Evolutionary conservation across 2,329 filamentous ascomycete species (phyloP).

Genomic region (Cladosporium sp.): DNA sequence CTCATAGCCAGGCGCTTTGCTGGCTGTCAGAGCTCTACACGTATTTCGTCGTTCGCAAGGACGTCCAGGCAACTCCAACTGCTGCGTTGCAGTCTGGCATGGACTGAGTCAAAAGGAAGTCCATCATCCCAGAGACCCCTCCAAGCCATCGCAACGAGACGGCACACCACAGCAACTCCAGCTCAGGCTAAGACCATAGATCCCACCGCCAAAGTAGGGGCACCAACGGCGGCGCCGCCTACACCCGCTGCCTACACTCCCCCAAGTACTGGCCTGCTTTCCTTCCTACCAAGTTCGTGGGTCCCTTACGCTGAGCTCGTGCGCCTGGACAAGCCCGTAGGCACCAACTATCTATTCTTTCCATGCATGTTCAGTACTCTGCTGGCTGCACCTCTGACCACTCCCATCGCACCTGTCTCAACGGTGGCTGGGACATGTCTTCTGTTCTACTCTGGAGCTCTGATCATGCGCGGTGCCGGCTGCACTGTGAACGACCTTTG

Average conservation of each 20-base stretch:
- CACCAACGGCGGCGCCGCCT: neutral
- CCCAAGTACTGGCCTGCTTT: slow-evolving; percentile 66
- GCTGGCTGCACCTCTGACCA: slow-evolving; percentile 64
- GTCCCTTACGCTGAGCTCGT: slow-evolving; percentile 78
- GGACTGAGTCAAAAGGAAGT: no score
- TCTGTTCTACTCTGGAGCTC: slow-evolving; percentile 68
- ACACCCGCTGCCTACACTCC: slow-evolving; percentile 47
- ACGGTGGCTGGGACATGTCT: slow-evolving; percentile 57
- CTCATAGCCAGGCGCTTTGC: neutral
- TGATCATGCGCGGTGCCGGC: slow-evolving; percentile 82
- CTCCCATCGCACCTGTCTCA: slow-evolving; percentile 54
- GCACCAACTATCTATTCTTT: slow-evolving; percentile 79
- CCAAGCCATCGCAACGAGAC: neutral
- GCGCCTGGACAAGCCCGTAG: slow-evolving; percentile 73
- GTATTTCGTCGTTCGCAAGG: neutral
- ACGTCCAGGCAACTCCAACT: neutral
- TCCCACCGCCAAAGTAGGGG: no score
- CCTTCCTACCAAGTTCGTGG: slow-evolving; percentile 60
- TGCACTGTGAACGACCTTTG: slow-evolving; percentile 88
- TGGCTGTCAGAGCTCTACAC: neutral
- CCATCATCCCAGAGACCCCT: no score
- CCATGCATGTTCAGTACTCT: slow-evolving; percentile 81
- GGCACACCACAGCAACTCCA: neutral
- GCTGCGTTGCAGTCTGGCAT: neutral
- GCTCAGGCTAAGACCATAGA: no score